Base-by-base conservation (phyloP, 108 stramenopile genomes). In the Pseudonitzschia pungens region DNA sequence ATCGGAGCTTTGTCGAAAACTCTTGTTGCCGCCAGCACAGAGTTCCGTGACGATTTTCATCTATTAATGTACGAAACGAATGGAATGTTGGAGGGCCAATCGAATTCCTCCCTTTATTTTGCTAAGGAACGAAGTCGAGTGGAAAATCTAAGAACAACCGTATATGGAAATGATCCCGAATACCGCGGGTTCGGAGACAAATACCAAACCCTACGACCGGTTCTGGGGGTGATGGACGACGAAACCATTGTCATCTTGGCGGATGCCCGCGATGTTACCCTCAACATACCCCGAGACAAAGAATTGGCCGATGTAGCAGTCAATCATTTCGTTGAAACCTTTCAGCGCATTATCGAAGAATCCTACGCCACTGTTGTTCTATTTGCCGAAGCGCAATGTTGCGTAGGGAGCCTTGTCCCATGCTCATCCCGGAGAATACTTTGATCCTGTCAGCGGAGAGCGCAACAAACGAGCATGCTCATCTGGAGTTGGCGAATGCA, bases 321-420 rank as follows among this genome's bases (percentile, higher is more conserved):
- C 56, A 36, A 54, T 27, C 53, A 33, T 21, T 70, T 70, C 53
- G 28, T 70, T 21, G 11, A 54, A 22, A 56, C 2, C 53, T 70
- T 70, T 32, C 5, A 70, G 10, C 53, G n/a, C 14, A 28, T 70
- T 5, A 70, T 29, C 15, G 16, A 70, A 32, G 24, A 36, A 32
- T 41, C 42, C 22, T 45, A 40, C 5, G 50, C 48, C 65, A 45
- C 65, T 15, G 65, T 67, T 21, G 44, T 67, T 24, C 18, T 70
- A 10, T 70, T 54, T 26, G 69, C 69, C 10, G 69, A 70, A 33
- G 28, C 69, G 12, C 69, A 70, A 41, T 70, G 69, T 40, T 70
- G 69, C 22, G 69, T 70, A 31, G 53, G 54, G 16, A n/a, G 69
- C 69, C 32, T 56, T 70, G 69, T 48, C 53, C n/a, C 51, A 70